Conservation (phyloP, 306 rosid genomes). For the Trichosanthes cucumerina region DNA sequence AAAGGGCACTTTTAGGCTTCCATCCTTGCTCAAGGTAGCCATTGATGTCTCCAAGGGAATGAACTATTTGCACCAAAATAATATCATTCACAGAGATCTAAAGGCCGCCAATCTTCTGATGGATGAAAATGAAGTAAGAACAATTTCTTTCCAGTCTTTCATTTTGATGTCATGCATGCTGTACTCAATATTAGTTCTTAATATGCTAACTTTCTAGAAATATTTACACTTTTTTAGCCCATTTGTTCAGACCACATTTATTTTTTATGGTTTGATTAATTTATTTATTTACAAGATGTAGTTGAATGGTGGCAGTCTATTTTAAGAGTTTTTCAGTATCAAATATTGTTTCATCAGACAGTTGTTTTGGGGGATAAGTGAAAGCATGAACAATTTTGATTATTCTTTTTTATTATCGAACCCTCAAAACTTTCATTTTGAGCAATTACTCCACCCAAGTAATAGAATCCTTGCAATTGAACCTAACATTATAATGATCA, state of each 20-base stretch:
- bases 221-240: neutral
- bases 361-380: neutral
- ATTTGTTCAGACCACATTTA: neutral
- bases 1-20: constrained; percentile 77
- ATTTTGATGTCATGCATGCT: neutral
- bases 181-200: neutral
- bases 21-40: constrained; percentile 78
- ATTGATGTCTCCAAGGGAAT: constrained; percentile 90
- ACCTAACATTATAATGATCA: neutral
- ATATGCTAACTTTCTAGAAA: neutral
- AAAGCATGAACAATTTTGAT: neutral
- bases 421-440: neutral
- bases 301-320: neutral
- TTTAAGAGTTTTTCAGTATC: neutral
- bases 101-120: constrained; percentile 93
- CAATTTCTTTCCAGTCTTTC: neutral
- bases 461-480: neutral
- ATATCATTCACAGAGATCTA: constrained; percentile 92
- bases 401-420: neutral
- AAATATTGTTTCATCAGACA: neutral
- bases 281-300: neutral
- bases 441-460: neutral
- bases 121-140: constrained; percentile 87
- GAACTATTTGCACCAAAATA: constrained; percentile 92
- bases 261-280: neutral